phyloP scores from a whole-genome alignment of 768 basidiomycete genomes.

The Mycena alexandri region DNA sequence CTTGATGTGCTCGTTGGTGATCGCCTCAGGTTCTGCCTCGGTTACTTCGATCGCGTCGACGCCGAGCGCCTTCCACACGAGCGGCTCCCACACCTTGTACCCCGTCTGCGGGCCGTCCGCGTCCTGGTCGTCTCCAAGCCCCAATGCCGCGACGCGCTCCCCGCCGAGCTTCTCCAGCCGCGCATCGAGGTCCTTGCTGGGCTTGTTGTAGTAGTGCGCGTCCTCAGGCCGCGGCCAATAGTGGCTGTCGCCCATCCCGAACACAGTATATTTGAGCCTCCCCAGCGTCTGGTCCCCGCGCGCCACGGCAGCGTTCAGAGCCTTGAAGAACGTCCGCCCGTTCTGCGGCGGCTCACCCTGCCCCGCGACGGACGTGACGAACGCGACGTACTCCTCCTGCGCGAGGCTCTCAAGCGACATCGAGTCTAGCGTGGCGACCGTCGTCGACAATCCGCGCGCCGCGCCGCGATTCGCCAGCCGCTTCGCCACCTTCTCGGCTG shows the following conservation, averaged over 20 bases:
- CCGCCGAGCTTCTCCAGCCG: conserved; percentile 86
- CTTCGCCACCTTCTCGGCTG: conserved; percentile 97
- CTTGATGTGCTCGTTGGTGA: conserved; percentile 99
- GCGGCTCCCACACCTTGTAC: conserved; percentile 96
- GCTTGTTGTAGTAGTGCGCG: conserved; percentile 98
- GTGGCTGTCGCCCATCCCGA: conserved; percentile 97
- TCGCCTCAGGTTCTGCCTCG: conserved; percentile 95
- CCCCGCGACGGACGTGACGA: conserved; percentile 94
- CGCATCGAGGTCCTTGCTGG: conserved; percentile 89
- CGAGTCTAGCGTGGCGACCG: conserved; percentile 85
- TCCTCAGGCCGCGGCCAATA: conserved; percentile 99
- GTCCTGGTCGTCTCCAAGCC: conserved; percentile 97
- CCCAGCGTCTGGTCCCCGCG: conserved; percentile 70
- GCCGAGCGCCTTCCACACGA: conserved; percentile 93
- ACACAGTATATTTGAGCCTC: conserved; percentile 84
- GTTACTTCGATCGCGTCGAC: conserved; percentile 89
- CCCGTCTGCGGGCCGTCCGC: conserved; percentile 96
- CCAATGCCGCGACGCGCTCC: conserved; percentile 78
- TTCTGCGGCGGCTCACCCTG: conserved; percentile 99
- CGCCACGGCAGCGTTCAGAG: conserved; percentile 74
- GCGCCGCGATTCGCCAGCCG: conserved; percentile 85
- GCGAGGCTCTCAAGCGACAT: conserved; percentile 80
- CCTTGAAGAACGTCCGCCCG: conserved; percentile 90
- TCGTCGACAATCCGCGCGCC: conserved; percentile 83
- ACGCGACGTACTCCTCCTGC: conserved; percentile 82